Conservation (phyloP, 2,329 filamentous ascomycete species). For the Cucurbitaria berberidis region DNA sequence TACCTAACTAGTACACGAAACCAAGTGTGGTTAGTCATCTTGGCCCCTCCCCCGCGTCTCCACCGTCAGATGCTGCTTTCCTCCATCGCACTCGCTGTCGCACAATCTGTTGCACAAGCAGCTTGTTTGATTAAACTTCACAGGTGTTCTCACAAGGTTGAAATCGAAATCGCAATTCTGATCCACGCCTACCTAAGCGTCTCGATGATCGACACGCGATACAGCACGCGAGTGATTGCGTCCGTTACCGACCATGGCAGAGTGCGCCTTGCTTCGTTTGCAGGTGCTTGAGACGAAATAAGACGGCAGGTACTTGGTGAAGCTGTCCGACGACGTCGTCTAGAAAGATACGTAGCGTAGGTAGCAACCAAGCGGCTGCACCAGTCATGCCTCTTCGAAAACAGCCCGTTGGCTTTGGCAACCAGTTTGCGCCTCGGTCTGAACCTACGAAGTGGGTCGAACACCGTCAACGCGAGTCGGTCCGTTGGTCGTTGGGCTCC, state of each 20-base stretch:
- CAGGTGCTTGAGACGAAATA: background rate
- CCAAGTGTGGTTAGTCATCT: background rate
- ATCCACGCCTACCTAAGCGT: background rate
- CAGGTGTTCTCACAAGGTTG: background rate
- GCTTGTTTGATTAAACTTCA: background rate
- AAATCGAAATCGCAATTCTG: background rate
- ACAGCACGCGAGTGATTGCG: background rate
- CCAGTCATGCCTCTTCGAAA: background rate
- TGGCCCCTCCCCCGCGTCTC: background rate
- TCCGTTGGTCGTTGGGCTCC: background rate
- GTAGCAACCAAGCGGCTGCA: background rate
- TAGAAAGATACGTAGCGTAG: background rate
- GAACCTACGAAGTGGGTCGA: background rate
- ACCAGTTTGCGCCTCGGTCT: background rate
- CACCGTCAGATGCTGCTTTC: background rate
- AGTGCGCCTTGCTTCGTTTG: background rate
- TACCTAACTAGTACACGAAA: too few species aligned
- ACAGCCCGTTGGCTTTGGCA: background rate
- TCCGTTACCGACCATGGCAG: background rate
- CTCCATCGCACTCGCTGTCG: background rate
- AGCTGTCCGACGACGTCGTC: background rate
- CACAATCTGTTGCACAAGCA: background rate
- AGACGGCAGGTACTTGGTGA: background rate
- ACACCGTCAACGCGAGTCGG: background rate
- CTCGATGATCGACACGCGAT: background rate